These are phyloP conservation scores for Cryptococcus wingfieldii DNA, from an alignment of 1,284 basidiomycete genomes.

Conservation along the genomic window DNA sequence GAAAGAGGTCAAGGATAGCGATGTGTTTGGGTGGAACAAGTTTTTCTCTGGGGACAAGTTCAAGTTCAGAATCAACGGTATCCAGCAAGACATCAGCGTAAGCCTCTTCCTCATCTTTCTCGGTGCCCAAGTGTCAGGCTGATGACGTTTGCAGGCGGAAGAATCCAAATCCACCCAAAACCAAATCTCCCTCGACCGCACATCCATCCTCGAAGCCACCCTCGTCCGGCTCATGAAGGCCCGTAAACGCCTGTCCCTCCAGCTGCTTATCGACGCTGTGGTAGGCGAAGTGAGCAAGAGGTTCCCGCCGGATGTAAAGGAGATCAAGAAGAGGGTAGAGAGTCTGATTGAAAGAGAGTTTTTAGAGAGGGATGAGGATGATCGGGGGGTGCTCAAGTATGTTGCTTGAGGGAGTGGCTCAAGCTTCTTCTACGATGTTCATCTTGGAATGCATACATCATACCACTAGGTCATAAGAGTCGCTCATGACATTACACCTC, in stretches of 20 bases:
- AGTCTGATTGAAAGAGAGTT: slow-evolving; percentile 77
- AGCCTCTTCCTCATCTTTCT: too few species aligned
- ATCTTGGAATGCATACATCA: too few species aligned
- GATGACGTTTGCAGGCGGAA: slow-evolving; percentile 59
- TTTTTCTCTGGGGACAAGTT: slow-evolving; percentile 74
- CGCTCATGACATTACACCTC: too few species aligned
- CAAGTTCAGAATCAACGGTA: slow-evolving; percentile 90
- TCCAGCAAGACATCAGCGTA: slow-evolving; percentile 87
- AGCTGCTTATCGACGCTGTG: slow-evolving; percentile 59
- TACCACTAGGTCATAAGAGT: too few species aligned
- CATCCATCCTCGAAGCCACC: slow-evolving; percentile 81
- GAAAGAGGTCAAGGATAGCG: slow-evolving; percentile 70
- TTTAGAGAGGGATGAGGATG: slow-evolving; percentile 66
- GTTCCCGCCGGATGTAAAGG: slow-evolving; percentile 53
- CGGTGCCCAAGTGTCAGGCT: too few species aligned
- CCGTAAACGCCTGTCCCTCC: slow-evolving; percentile 73
- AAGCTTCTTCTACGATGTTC: not conserved
- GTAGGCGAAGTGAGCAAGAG: slow-evolving; percentile 62
- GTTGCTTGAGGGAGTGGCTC: slow-evolving; percentile 55
- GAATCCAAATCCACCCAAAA: slow-evolving; percentile 79
- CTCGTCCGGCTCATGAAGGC: slow-evolving; percentile 95
- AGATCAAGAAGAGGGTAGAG: slow-evolving; percentile 80
- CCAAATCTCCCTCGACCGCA: slow-evolving; percentile 80
- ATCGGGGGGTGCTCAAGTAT: slow-evolving; percentile 69
- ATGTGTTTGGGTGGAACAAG: slow-evolving; percentile 77